Conservation (phyloP, 192 early-diverging fungal genomes). For the Ambispora gerdemannii region DNA sequence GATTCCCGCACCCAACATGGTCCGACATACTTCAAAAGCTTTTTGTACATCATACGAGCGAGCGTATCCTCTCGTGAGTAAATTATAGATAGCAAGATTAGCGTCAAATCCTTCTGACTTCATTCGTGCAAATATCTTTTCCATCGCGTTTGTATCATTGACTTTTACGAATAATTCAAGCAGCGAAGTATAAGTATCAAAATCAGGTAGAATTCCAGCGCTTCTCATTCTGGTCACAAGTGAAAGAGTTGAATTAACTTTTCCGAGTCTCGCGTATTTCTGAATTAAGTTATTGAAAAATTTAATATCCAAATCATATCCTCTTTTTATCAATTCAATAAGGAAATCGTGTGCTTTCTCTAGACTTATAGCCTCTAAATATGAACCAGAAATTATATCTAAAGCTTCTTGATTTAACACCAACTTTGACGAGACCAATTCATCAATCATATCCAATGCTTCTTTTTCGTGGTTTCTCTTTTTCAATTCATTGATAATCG, state of each 20-base stretch:
- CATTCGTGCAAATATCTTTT: conserved; percentile 18
- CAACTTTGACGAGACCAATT: conserved; percentile 14
- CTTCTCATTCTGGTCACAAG: neutral
- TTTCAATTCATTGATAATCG: conserved; percentile 37
- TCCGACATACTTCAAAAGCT: conserved; percentile 38
- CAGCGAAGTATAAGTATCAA: conserved; percentile 5
- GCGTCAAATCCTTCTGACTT: conserved; percentile 31
- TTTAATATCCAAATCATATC: neutral
- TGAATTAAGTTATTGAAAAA: conserved; percentile 7
- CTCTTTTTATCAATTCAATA: conserved; percentile 20
- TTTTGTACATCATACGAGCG: conserved; percentile 43
- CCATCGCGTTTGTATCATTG: conserved; percentile 21
- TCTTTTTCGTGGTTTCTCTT: too few relatives aligned
- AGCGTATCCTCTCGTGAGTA: conserved; percentile 45
- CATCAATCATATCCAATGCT: conserved; percentile 36
- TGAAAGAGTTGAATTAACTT: conserved; percentile 1
- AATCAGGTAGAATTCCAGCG: neutral
- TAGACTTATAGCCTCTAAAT: neutral
- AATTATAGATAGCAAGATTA: conserved; percentile 43
- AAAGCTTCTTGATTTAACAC: neutral
- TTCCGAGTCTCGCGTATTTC: conserved; percentile 13
- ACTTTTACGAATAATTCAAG: conserved; percentile 25
- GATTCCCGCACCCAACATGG: conserved; percentile 36
- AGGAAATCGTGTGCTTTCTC: conserved; percentile 6
- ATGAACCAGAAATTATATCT: neutral